Evolutionary conservation across 2,329 filamentous ascomycete species (phyloP), one percentile per base, ranked within the genome.

Genomic region (Fusarium pseudoanthophilum): DNA sequence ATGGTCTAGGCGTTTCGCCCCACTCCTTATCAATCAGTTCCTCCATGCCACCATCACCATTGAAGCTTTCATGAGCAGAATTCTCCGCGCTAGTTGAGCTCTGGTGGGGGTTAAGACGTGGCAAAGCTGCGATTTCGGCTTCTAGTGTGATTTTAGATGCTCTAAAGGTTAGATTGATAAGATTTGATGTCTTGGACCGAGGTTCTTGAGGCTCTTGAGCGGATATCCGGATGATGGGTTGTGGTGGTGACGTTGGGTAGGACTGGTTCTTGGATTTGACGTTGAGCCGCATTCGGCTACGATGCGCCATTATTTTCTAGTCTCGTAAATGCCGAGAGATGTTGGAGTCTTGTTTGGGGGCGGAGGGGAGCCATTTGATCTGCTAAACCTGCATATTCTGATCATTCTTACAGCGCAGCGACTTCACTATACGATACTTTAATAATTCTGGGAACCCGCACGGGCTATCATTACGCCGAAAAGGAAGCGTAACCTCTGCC

Each of bases 21-120:
- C 66, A 61, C 65, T 52, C 64, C 71, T 77, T 77, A 77, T 77
- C 75, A 77, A 77, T 77, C 75, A 76, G 75, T 70, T 34, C 48
- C 48, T 56, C 39, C 26, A 45, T 66, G 73, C 61, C 56, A 72
- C 73, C 65, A 74, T 64, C 74, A 70, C 69, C 69, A 56, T 34
- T 32, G 24, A 56, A 28, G 40, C 55, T 68, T 30, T 53, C 39
- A 56, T 2, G 37, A 57, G 69, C 65, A 56, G 28, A 72, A 56
- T 69, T 64, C 59, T 72, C 64, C 32, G 59, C 58, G 64, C 69
- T 72, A 72, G 43, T 15, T 36, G 13, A 39, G 15, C 34, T 15
- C 20, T 51, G 42, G 71, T 71, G 71, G 71, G 62, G 68, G 58
- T 64, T 32, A 4, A 10, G 8, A 58, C 48, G 40, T 37, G 40